A percentile compares a stretch with the other conserved stretches of the same genome.
Evolutionary conservation across 2,329 filamentous ascomycete genomes (phyloP).

Genomic region (Boeremia exigua): DNA sequence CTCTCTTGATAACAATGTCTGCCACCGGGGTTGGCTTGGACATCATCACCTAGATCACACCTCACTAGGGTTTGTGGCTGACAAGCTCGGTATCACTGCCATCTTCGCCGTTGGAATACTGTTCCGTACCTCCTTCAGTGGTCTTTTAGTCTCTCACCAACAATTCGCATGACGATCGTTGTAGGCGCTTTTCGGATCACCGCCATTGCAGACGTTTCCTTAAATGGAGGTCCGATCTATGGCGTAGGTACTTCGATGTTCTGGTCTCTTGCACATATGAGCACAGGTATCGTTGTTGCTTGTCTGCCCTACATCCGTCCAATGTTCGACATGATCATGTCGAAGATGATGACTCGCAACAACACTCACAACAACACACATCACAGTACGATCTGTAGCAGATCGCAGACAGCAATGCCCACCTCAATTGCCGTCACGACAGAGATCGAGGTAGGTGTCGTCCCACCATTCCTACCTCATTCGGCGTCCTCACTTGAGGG

Average conservation of each 20-base stretch:
- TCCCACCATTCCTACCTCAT: no score
- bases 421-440: no score
- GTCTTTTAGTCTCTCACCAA: background rate
- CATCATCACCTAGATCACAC: slow-evolving; percentile 29
- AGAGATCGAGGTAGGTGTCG: no score
- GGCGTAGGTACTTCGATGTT: slow-evolving; percentile 23
- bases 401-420: background rate
- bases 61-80: slow-evolving; percentile 33
- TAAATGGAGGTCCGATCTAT: slow-evolving; percentile 23
- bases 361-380: background rate
- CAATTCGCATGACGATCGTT: background rate
- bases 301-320: slow-evolving; percentile 35
- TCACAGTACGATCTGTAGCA: background rate
- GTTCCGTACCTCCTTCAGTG: slow-evolving; percentile 12
- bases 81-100: slow-evolving; percentile 32
- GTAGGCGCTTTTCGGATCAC: slow-evolving; percentile 4
- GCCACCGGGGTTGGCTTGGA: slow-evolving; percentile 27
- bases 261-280: slow-evolving; percentile 30
- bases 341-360: slow-evolving; percentile 19
- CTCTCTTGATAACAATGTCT: slow-evolving; percentile 18
- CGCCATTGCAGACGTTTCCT: background rate
- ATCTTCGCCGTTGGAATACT: slow-evolving; percentile 35
- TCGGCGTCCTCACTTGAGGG: no score
- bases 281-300: slow-evolving; percentile 32
- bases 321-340: slow-evolving; percentile 27